Evolutionary conservation across 176 grass and related monocot genomes (phyloP).

Genomic region (Puya raimondii): DNA sequence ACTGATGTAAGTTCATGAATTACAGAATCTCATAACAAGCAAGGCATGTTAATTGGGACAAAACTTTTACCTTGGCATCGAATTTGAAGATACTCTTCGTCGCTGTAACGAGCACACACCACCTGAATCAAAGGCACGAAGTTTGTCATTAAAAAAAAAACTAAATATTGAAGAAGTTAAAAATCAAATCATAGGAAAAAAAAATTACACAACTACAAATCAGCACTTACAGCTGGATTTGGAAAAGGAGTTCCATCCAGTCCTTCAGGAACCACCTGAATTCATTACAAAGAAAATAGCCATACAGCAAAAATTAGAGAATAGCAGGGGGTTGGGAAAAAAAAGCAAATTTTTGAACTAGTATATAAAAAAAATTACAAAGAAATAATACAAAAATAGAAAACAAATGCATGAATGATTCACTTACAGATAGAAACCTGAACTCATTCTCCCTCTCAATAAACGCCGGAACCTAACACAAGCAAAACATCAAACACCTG

Average conservation of each 20-base stretch:
- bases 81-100: slow-evolving; percentile 78
- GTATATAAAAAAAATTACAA: not conserved
- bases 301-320: too few relatives aligned
- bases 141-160: not conserved
- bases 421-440: slow-evolving; percentile 74
- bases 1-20: not conserved
- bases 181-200: not conserved
- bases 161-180: not conserved
- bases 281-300: not conserved
- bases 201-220: not conserved
- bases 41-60: not conserved
- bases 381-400: slow-evolving; percentile 1
- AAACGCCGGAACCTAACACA: slow-evolving; percentile 63
- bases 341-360: not conserved
- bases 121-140: slow-evolving; percentile 36
- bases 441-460: slow-evolving; percentile 90
- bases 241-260: slow-evolving; percentile 52
- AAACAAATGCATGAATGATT: slow-evolving; percentile 5
- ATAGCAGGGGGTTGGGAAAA: too few relatives aligned
- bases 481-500: not conserved
- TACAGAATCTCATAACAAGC: not conserved
- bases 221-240: slow-evolving; percentile 58
- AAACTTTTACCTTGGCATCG: slow-evolving; percentile 76
- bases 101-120: slow-evolving; percentile 66
- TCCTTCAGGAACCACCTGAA: slow-evolving; percentile 66